Base-by-base conservation (phyloP, 192 early-diverging fungal genomes). In the Backusella parvicylindrica region DNA sequence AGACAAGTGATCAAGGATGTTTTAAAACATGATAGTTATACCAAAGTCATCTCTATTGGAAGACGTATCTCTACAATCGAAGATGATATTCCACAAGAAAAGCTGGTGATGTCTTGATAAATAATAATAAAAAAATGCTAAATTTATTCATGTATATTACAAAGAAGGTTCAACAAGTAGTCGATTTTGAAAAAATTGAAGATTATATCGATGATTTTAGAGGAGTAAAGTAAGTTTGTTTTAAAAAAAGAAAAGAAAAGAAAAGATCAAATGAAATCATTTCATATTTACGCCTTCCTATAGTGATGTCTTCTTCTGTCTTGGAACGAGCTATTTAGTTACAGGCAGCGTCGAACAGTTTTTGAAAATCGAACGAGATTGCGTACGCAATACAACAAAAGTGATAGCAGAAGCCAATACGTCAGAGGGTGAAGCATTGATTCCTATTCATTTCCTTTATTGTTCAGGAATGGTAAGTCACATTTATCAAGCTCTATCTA, bases 341-440 rank as follows among this genome's bases (percentile, higher is more conserved):
- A 87, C 91, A 56, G 94, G 93, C 8, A 81, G 77, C 7, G 85
- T 85, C 1, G 91, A 90, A 28, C 81, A 77, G 5, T 94, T 94
- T 69, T 77, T 84, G 66, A 91, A 89, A 74, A 91, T 94, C 43
- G 95, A 95, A 53, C 91, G 92, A 43, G 91, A 91, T 66, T 94
- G 94, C 70, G 88, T 91, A 12, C 69, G 94, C 11, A 88, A 85
- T 47, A 81, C 91, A 30, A 89, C 92, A 1, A 88, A 89, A 43
- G 71, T 84, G 6, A 82, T 91, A 68, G 83, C 77, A 16, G 82
- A 88, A 71, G 79, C 85, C 41, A 86, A 90, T 15, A 32, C 21
- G 13, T 71, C 72, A 28, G n/a, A 23, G 9, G 9, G 9, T 11
- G 64, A 81, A 28, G 68, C 40, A 28, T 11, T 23, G 50, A 53